These are phyloP conservation scores for Shiraia bambusicola DNA, from an alignment of 2,329 filamentous ascomycete species.

Conservation along the genomic window DNA sequence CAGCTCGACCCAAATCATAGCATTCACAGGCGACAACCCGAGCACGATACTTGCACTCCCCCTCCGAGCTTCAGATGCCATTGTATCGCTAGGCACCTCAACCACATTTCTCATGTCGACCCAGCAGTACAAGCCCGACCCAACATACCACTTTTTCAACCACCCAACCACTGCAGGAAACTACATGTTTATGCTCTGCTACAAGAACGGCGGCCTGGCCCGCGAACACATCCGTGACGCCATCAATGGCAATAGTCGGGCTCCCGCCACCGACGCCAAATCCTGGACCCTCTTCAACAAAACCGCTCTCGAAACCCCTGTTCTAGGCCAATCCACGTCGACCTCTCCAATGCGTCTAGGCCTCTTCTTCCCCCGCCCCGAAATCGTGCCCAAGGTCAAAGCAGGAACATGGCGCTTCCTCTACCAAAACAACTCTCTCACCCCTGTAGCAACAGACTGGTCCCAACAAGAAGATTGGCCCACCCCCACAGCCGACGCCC, in stretches of 20 bases:
- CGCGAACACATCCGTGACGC: slow-evolving; percentile 85
- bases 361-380: slow-evolving; percentile 91
- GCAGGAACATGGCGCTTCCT: slow-evolving; percentile 86
- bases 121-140: slow-evolving; percentile 83
- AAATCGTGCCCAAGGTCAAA: slow-evolving; percentile 90
- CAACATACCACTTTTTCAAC: slow-evolving; percentile 96
- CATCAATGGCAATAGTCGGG: slow-evolving; percentile 66
- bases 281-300: slow-evolving; percentile 82
- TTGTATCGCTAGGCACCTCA: slow-evolving; percentile 90
- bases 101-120: slow-evolving; percentile 98
- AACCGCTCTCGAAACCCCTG: slow-evolving; percentile 65
- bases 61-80: slow-evolving; percentile 82
- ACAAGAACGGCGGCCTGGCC: slow-evolving; percentile 95
- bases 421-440: slow-evolving; percentile 56
- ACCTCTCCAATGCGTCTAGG: slow-evolving; percentile 74
- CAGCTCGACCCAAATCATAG: slow-evolving; percentile 71
- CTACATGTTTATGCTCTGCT: slow-evolving; percentile 99
- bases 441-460: slow-evolving; percentile 21
- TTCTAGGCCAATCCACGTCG: slow-evolving; percentile 61
- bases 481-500: slow-evolving; percentile 67
- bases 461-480: slow-evolving; percentile 50
- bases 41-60: slow-evolving; percentile 91
- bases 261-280: slow-evolving; percentile 44
- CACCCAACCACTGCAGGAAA: slow-evolving; percentile 86
- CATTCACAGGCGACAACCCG: slow-evolving; percentile 95